These are phyloP conservation scores for Gaeumannomyces tritici DNA, from an alignment of 2,329 filamentous ascomycete species.

Conservation along the genomic window DNA sequence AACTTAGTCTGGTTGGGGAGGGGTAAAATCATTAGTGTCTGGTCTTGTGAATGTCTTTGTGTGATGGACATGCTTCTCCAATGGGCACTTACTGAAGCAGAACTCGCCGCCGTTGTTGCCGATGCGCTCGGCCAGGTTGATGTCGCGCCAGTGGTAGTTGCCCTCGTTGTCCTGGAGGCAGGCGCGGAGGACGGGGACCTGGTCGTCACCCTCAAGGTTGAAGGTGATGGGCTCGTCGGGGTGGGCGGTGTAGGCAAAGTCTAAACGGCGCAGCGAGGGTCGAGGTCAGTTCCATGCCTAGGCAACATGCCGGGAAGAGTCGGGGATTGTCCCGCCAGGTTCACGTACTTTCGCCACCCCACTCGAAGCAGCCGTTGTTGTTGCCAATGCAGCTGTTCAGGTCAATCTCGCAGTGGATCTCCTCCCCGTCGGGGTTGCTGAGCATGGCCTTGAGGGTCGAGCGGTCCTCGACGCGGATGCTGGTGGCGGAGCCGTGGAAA, in stretches of 20 bases:
- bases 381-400: slow-evolving; percentile 3
- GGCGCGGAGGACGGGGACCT: slow-evolving; percentile 43
- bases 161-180: slow-evolving; percentile 31
- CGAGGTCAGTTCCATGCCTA: slow-evolving; percentile 4
- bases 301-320: no score
- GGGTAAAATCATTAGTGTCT: neutral
- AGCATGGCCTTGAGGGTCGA: neutral
- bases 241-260: slow-evolving; percentile 33
- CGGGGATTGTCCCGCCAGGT: no score
- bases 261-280: neutral
- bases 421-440: neutral
- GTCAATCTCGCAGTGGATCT: neutral
- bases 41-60: no score
- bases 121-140: slow-evolving; percentile 48
- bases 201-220: slow-evolving; percentile 36
- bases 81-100: slow-evolving; percentile 18
- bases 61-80: neutral
- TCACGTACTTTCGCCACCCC: slow-evolving; percentile 23
- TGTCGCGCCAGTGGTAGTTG: slow-evolving; percentile 27
- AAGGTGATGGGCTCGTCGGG: slow-evolving; percentile 30
- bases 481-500: slow-evolving; percentile 1
- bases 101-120: slow-evolving; percentile 41
- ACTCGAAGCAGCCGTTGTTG: slow-evolving; percentile 25
- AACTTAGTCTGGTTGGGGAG: neutral
- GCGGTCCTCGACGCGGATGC: slow-evolving; percentile 4